These are phyloP conservation scores for Fraxinus paxiana DNA, from an alignment of 305 asterid genomes.

Conservation along the genomic window DNA sequence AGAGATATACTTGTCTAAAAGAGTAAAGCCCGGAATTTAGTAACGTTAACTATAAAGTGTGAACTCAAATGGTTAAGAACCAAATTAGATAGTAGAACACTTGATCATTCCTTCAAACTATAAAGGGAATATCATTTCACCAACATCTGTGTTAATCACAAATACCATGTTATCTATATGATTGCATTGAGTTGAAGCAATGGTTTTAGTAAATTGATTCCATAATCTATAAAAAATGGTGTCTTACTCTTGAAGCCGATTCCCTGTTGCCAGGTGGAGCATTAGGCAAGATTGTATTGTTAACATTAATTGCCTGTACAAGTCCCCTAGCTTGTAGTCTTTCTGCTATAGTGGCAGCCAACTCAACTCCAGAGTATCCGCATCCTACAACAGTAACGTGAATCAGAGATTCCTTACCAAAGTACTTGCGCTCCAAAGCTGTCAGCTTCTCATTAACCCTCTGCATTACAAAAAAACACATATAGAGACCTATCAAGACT, in stretches of 20 bases:
- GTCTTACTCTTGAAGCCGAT: conserved; percentile 73
- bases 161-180: neutral
- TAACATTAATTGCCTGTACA: conserved; percentile 79
- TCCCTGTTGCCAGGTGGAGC: conserved; percentile 91
- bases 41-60: neutral
- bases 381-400: conserved; percentile 87
- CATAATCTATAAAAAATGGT: neutral
- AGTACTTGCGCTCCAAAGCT: conserved; percentile 62
- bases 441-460: conserved; percentile 66
- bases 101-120: neutral
- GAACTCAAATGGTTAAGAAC: neutral
- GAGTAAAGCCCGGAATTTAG: neutral
- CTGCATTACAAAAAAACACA: conserved; percentile 39
- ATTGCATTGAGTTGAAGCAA: neutral
- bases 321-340: conserved; percentile 71
- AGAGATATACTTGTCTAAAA: neutral
- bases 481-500: neutral
- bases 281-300: conserved; percentile 59
- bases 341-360: conserved; percentile 91
- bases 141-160: neutral
- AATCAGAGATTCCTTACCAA: conserved; percentile 59
- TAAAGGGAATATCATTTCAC: neutral
- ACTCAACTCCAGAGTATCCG: conserved; percentile 90
- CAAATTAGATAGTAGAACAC: neutral
- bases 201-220: neutral